phyloP scores from a whole-genome alignment of 2,329 filamentous ascomycete genomes.

The Aspergillus uvarum region DNA sequence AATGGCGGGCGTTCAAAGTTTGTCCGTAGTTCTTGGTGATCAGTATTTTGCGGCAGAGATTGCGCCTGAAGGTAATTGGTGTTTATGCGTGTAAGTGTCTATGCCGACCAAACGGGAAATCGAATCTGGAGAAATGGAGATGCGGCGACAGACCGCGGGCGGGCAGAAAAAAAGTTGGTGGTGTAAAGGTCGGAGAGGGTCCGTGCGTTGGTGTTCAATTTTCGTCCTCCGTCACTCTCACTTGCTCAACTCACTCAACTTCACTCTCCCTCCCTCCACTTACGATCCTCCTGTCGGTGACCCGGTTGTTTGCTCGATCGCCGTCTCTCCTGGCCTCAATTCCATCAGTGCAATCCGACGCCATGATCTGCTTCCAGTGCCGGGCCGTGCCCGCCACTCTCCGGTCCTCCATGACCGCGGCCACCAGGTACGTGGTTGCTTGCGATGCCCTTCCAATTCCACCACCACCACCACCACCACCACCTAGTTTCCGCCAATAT shows the following conservation, averaged over 20 bases:
- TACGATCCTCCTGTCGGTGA: neutral
- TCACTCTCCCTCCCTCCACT: conserved; percentile 3
- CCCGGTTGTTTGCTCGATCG: neutral
- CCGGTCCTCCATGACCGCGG: conserved; percentile 24
- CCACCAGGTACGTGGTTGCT: conserved; percentile 22
- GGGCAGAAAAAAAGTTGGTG: conserved; percentile 17
- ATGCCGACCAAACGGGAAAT: neutral
- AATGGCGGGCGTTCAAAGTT: neutral
- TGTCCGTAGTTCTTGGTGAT: neutral
- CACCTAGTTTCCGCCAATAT: neutral
- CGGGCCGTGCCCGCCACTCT: conserved; percentile 32
- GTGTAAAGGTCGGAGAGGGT: conserved; percentile 19
- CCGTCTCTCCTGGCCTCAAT: neutral
- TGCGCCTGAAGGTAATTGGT: too few species aligned
- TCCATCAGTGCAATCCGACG: conserved; percentile 4
- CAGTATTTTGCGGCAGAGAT: neutral
- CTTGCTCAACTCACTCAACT: conserved; percentile 9
- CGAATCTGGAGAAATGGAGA: neutral
- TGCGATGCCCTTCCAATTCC: conserved; percentile 1
- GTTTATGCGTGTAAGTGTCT: neutral
- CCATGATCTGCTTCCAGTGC: conserved; percentile 38
- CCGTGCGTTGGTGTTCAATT: conserved; percentile 36
- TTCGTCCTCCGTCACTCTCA: conserved; percentile 29
- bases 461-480: neutral
- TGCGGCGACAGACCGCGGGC: neutral